Conservation (phyloP, 176 grass and related monocot genomes). For the Tuctoria greenei region DNA sequence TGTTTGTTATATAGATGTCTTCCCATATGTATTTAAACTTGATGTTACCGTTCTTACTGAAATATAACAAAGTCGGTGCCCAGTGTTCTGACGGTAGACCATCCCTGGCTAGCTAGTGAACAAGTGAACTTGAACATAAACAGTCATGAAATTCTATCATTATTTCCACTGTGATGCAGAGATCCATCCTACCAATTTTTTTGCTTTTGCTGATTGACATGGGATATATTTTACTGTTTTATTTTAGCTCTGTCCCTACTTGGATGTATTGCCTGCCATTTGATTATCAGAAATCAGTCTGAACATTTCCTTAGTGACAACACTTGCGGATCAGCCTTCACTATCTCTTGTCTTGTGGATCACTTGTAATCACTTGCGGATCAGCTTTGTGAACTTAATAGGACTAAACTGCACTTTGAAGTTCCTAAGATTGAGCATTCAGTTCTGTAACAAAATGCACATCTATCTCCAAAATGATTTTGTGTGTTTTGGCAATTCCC, state of each 20-base stretch:
- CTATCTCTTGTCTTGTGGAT: too few relatives aligned
- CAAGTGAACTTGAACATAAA: background rate
- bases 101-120: background rate
- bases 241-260: background rate
- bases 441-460: background rate
- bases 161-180: background rate
- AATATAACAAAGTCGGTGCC: background rate
- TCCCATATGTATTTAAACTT: background rate
- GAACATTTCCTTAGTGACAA: background rate
- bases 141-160: background rate
- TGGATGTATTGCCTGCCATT: background rate
- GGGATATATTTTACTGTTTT: background rate
- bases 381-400: background rate
- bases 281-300: background rate
- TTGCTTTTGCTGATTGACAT: background rate
- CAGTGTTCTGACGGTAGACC: background rate
- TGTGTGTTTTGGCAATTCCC: background rate
- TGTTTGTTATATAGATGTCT: background rate
- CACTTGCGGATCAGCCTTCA: background rate
- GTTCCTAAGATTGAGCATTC: background rate
- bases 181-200: slow-evolving; percentile 2
- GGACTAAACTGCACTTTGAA: background rate
- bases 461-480: background rate
- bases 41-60: background rate
- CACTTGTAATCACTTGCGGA: too few relatives aligned